Base-by-base conservation (phyloP, 2,329 filamentous ascomycete genomes). In the Botrytis hyacinthi region DNA sequence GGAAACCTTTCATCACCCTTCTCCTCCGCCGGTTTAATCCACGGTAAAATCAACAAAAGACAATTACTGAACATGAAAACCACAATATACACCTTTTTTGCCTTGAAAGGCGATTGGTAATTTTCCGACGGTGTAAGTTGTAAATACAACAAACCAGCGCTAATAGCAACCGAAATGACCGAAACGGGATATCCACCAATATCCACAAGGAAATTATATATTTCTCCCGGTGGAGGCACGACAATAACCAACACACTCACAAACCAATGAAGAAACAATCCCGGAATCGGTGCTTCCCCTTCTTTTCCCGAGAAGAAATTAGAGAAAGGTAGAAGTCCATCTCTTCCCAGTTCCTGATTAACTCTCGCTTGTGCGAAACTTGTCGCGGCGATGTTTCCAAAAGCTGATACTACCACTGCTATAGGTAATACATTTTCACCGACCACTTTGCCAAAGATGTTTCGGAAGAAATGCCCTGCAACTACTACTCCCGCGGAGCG, bases 401-500 rank as follows among this genome's bases (percentile, higher is more conserved):
- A 54, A 0, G 48, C 48, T 14, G 48, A 54, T 54, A n/a, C 48
- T 14, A 54, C 48, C 4, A 54, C 48, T 0, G 48, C 48, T 1
- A 54, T 16, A 7, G 48, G 48, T n/a, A 54, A 54, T 16, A 54
- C 12, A n/a, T 54, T 54, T n/a, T n/a, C 48, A 9, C 48, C 26
- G 2, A 54, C 48, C 8, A 54, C 48, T 54, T 54, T 54, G 1
- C 48, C 48, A 3, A 54, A 54, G 7, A n/a, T n/a, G 5, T 54
- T 54, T 6, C 48, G 16, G 81, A 90, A 89, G 80, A 90, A 89
- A 7, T 84, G 83, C 0, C 86, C 87, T 0, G 88, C 88, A 3
- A 89, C 85, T 2, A 88, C 85, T 35, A 85, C 84, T 29, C 87
- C 88, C 0, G 86, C 86, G 3, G 82, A 80, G 26, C 85, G 81